Percentiles rank a stretch among this genome's conserved stretches.
These are phyloP conservation scores for Chlamydomonas schloesseri DNA, from an alignment of 139 green algal species.

Conservation along the genomic window DNA sequence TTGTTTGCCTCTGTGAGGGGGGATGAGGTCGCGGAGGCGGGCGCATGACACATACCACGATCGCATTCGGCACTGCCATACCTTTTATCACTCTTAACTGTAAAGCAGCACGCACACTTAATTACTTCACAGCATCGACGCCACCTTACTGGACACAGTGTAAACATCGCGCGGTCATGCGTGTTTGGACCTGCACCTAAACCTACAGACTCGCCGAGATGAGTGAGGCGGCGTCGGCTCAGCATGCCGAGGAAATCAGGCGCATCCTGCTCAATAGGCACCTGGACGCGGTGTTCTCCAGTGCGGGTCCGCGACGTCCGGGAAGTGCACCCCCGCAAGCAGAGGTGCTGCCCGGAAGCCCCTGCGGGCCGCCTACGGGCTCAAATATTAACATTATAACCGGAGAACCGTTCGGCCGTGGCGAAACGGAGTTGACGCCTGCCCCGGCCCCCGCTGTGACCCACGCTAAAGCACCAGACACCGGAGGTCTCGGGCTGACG, in stretches of 20 bases:
- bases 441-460: neutral
- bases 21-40: too few relatives aligned
- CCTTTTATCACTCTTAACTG: too few relatives aligned
- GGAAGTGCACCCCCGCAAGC: conserved; percentile 31
- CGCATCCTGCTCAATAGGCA: conserved; percentile 21
- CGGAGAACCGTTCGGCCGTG: neutral
- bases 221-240: too few relatives aligned
- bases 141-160: too few relatives aligned
- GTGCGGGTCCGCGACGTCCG: neutral
- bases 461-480: neutral
- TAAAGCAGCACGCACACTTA: too few relatives aligned
- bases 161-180: too few relatives aligned
- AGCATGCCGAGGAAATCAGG: conserved; percentile 21
- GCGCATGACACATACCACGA: too few relatives aligned
- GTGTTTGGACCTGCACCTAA: too few relatives aligned
- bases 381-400: conserved; percentile 22
- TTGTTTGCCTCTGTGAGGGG: too few relatives aligned
- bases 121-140: too few relatives aligned
- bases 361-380: neutral
- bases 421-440: neutral
- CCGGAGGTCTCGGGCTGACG: neutral
- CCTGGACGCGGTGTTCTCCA: neutral
- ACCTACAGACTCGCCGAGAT: too few relatives aligned
- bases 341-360: conserved; percentile 25
- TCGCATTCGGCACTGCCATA: too few relatives aligned